Percentiles rank a stretch among this genome's conserved stretches.
Evolutionary conservation across 2,329 filamentous ascomycete species (phyloP).

Genomic region (Neonectria ditissima): DNA sequence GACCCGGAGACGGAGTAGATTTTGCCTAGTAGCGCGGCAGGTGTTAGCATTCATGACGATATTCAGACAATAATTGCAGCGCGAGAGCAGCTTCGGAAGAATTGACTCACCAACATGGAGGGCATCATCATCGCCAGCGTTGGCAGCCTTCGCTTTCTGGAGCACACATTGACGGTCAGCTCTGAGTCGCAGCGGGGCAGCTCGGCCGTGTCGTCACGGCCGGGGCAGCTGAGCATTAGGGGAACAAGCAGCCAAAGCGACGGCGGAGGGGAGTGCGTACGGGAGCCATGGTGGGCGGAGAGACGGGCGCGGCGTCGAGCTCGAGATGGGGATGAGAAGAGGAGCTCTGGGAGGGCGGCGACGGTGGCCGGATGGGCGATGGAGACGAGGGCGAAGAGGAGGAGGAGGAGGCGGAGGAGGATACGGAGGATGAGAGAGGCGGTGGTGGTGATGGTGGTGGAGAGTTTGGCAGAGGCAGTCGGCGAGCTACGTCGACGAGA

Average conservation of each 20-base stretch:
- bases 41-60: constrained; percentile 42
- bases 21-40: constrained; percentile 59
- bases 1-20: constrained; percentile 73
- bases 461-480: constrained; percentile 57
- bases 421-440: constrained; percentile 48
- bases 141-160: constrained; percentile 44
- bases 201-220: constrained; percentile 29
- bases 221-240: constrained; percentile 29
- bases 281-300: constrained; percentile 65
- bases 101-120: constrained; percentile 54
- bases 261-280: constrained; percentile 55
- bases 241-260: constrained; percentile 11
- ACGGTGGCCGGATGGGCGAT: constrained; percentile 46
- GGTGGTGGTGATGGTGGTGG: constrained; percentile 53
- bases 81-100: constrained; percentile 4
- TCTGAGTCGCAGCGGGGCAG: constrained; percentile 26
- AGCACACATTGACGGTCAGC: constrained; percentile 31
- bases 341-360: constrained; percentile 45
- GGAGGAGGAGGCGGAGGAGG: constrained; percentile 41
- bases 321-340: constrained; percentile 40
- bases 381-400: constrained; percentile 49
- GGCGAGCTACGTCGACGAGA: constrained; percentile 52
- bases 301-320: constrained; percentile 42
- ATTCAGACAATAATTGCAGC: constrained; percentile 21
- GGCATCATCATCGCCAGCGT: constrained; percentile 53